Evolutionary conservation across 345 rosid species (phyloP).

Genomic region (Dipteronia sinensis): DNA sequence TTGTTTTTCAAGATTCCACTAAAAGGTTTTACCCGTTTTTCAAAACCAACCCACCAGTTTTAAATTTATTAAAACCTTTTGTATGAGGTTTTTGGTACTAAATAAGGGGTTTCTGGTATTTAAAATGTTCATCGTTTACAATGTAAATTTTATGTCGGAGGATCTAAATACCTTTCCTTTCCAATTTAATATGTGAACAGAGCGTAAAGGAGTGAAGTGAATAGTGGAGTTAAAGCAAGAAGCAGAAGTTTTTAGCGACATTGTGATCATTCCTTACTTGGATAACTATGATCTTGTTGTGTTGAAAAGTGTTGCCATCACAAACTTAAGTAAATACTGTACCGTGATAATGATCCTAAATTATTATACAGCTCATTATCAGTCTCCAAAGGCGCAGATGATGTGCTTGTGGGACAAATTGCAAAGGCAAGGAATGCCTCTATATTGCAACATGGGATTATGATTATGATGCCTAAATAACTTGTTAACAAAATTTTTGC

Average conservation of each 20-base stretch:
- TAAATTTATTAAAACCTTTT: too few relatives aligned
- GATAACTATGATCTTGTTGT: constrained; percentile 96
- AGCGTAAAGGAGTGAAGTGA: constrained; percentile 83
- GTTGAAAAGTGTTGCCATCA: constrained; percentile 85
- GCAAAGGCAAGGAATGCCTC: constrained; percentile 50
- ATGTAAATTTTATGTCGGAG: too few relatives aligned
- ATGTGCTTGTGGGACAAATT: constrained; percentile 84
- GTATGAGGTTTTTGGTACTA: too few relatives aligned
- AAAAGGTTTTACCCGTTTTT: too few relatives aligned
- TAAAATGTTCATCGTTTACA: too few relatives aligned
- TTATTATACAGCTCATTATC: constrained; percentile 90
- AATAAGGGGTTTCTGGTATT: too few relatives aligned
- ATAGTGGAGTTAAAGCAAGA: constrained; percentile 85
- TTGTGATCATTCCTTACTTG: constrained; percentile 86
- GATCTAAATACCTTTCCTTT: constrained; percentile 3
- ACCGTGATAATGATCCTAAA: constrained; percentile 30
- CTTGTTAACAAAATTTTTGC: constrained; percentile 29
- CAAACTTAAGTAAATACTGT: background rate
- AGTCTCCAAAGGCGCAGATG: constrained; percentile 95
- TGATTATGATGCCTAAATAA: background rate
- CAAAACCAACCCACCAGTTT: too few relatives aligned
- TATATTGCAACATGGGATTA: constrained; percentile 88
- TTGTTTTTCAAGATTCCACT: too few relatives aligned
- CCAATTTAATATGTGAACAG: constrained; percentile 40
- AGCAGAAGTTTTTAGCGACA: constrained; percentile 89